Percentiles rank a stretch among this genome's conserved stretches.
phyloP scores from a whole-genome alignment of 805 yeast genomes.

The Wickerhamomyces xylosicus region DNA sequence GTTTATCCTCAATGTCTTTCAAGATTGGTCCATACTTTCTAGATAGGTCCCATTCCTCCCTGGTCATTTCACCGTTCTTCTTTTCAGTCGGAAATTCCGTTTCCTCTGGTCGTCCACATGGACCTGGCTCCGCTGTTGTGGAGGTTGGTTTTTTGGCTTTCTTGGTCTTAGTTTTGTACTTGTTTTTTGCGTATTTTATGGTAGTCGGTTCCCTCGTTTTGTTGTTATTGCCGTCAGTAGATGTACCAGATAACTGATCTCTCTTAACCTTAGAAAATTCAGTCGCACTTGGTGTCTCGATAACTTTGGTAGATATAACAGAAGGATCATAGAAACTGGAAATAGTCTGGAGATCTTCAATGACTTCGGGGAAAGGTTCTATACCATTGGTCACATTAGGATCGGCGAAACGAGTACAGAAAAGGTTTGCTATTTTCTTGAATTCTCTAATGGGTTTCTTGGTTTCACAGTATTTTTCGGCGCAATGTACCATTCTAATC shows the following conservation, averaged over 20 bases:
- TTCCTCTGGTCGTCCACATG: no score
- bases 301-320: no score
- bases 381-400: constrained; percentile 7
- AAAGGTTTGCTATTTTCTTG: constrained; percentile 11
- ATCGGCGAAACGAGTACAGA: constrained; percentile 19
- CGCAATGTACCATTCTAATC: constrained; percentile 16
- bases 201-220: no score
- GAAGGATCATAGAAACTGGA: background rate
- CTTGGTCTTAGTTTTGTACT: no score
- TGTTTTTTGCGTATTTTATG: no score
- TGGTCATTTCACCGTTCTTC: background rate
- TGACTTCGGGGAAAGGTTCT: constrained; percentile 6
- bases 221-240: no score
- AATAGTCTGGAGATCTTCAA: background rate
- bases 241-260: no score
- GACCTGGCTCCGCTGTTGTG: no score
- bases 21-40: background rate
- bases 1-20: background rate
- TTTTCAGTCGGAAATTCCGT: no score
- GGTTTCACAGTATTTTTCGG: constrained; percentile 12
- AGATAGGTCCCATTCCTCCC: background rate
- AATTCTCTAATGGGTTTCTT: constrained; percentile 10
- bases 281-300: no score
- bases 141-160: no score
- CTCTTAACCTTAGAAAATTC: no score